Base-by-base conservation (phyloP, 805 yeast species). In the Metschnikowia gruessii region DNA sequence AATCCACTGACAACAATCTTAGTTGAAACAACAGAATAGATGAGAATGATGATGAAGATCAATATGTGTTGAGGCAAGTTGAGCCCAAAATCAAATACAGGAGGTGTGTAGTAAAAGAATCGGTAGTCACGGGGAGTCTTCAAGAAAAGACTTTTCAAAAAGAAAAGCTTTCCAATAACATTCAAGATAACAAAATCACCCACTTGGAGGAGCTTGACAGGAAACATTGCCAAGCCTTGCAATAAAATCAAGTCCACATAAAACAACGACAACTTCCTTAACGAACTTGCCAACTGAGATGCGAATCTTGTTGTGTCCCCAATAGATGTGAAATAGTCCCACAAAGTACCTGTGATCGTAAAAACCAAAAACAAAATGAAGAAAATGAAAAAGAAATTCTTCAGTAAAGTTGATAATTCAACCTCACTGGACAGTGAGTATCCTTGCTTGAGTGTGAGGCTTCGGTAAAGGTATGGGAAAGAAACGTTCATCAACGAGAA, bases 141-240 rank as follows among this genome's bases (percentile, higher is more conserved):
- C 52, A 69, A 62, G 29, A 69, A 66, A 49, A 63, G 64, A 31
- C 50, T 70, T 46, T 62, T 73, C 58, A 63, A 64, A 55, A 76
- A 69, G 41, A 68, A 65, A 17, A 68, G 49, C 50, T 61, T 67
- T 15, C 71, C 69, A 13, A 70, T 43, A 21, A 69, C 55, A 64
- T 76, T 75, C 13, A 79, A 57, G 19, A 75, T 55, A 4, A 72
- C 66, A 30, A 80, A 66, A 58, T 80, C 84, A 16, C 83, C 81
- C 34, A 76, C 63, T 58, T 81, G 85, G 12, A 80, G 64, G 35
- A 80, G 64, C 44, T 77, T 72, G 36, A 79, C 76, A 3, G 84
- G 84, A 54, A 80, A 77, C 82, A 81, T 78, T 1, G 81, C 81
- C 42, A 81, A 56, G 0, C 90, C 94, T 62, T 86, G 94, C 46